Base-by-base conservation (phyloP, 345 rosid genomes). In the Mangifera indica region DNA sequence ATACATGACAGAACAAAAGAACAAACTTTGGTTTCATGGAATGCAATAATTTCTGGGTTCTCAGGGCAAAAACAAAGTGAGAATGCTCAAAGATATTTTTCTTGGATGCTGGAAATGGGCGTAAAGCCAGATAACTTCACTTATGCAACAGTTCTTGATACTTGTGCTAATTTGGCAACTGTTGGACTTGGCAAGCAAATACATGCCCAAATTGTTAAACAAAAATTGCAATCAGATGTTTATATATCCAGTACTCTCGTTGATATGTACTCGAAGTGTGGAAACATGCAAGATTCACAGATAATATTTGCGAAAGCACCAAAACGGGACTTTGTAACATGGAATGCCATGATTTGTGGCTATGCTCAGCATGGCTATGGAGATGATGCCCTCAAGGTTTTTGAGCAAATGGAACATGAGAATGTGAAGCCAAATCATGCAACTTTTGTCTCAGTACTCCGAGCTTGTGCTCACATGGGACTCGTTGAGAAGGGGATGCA, bases 261-360 rank as follows among this genome's bases (percentile, higher is more conserved):
- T 58, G 97, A 95, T 71, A 92, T 95, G 98, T 92, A 94, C 85
- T 89, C 98, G 0, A 92, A 94, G 81, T 92, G 97, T 57, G 97
- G 99, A 81, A 84, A 87, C 75, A 80, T 92, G 82, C 73, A 80
- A 67, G 96, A 95, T 84, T 90, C 97, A 10, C 67, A 61, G 68
- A 72, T 86, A 48, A 83, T 86, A 79, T 95, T 92, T 69, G 91
- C 88, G 63, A 92, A 83, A 83, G 80, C 99, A 13, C 76, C 63
- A 46, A 77, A 78, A 21, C 80, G 87, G 74, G 99, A 92, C 67
- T 92, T 86, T 34, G 97, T 90, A 74, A 90, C 97, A 51, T 92
- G 99, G 99, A 95, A 92, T 62, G 91, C 92, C 65, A 86, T 95
- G 98, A 87, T 95, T 66, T 85, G 92, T 37, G 97, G 97, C 52